Evolutionary conservation across 352 stramenopile species (phyloP).

Genomic region (Pythium coloratum): DNA sequence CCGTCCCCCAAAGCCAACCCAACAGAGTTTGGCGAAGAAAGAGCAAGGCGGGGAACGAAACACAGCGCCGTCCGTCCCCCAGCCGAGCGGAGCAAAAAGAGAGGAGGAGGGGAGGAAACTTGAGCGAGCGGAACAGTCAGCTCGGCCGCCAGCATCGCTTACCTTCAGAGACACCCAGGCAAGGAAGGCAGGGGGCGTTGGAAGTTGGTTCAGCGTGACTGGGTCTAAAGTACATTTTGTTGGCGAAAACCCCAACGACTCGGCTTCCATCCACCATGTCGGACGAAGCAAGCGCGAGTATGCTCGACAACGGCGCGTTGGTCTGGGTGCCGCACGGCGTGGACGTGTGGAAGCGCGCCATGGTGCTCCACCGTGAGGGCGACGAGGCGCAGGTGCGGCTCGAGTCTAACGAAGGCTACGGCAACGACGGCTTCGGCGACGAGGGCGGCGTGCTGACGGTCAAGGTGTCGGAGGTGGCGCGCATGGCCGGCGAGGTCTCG

Average conservation of each 20-base stretch:
- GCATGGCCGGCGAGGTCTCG: conserved; percentile 69
- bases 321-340: conserved; percentile 80
- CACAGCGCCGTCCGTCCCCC: neutral
- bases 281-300: conserved; percentile 27
- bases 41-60: neutral
- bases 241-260: neutral
- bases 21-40: neutral
- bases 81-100: neutral
- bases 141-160: neutral
- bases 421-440: conserved; percentile 46
- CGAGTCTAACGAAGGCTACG: conserved; percentile 48
- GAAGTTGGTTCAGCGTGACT: neutral
- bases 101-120: conserved; percentile 14
- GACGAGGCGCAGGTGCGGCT: conserved; percentile 58
- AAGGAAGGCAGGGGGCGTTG: neutral
- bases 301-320: conserved; percentile 67
- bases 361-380: conserved; percentile 61
- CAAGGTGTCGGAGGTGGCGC: conserved; percentile 65
- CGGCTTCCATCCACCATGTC: neutral
- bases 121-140: conserved; percentile 4
- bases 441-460: conserved; percentile 61
- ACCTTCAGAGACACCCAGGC: neutral
- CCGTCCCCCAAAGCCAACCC: neutral
- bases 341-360: conserved; percentile 78
- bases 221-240: conserved; percentile 8